Base-by-base conservation (phyloP, 2,329 filamentous ascomycete genomes). In the Alternaria gaisen region DNA sequence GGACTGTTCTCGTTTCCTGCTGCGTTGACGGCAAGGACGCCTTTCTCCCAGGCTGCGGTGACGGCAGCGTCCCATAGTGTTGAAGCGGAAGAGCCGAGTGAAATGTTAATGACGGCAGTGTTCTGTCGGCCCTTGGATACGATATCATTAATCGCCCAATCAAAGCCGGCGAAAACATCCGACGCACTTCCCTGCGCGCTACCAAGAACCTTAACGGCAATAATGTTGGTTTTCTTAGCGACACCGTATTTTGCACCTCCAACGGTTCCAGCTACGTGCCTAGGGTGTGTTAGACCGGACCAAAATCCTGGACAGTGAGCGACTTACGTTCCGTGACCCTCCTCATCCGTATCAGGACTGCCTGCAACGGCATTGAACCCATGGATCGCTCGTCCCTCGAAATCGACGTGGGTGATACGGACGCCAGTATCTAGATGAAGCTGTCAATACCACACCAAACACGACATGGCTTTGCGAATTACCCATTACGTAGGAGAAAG, bases 401-500 rank as follows among this genome's bases (percentile, higher is more conserved):
- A 78, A 8, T 77, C 76, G 1, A 50, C 30, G 76, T 91, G 88
- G 2, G 81, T 83, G 32, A 77, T 76, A 43, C 80, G 78, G 73
- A 91, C 85, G 63, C 88, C 89, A 3, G 88, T 90, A 75, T 91
- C 88, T 60, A 24, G 7, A 44, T 5, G 18, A 32, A 26, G 14
- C 28, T 36, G 22, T 59, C 11, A 59, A n/a, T 34, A 22, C 6
- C 8, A 5, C 8, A 10, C 40, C n/a, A 28, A 5, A 22, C 16
- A 24, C 30, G 14, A 6, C 9, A 11, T 2, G 8, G 3, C 14
- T 0, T 7, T 16, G 0, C 20, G 9, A 16, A 46, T 51, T 51
- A 60, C 57, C 57, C n/a, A 91, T 82, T 18, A 91, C 79, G 72
- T 87, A 91, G 18, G 66, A 69, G 56, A 66, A 76, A 0, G 67